A percentile compares a stretch with the other conserved stretches of the same genome.
These are phyloP conservation scores for Rhynchosporium secalis DNA, from an alignment of 2,329 filamentous ascomycete genomes.

Conservation along the genomic window DNA sequence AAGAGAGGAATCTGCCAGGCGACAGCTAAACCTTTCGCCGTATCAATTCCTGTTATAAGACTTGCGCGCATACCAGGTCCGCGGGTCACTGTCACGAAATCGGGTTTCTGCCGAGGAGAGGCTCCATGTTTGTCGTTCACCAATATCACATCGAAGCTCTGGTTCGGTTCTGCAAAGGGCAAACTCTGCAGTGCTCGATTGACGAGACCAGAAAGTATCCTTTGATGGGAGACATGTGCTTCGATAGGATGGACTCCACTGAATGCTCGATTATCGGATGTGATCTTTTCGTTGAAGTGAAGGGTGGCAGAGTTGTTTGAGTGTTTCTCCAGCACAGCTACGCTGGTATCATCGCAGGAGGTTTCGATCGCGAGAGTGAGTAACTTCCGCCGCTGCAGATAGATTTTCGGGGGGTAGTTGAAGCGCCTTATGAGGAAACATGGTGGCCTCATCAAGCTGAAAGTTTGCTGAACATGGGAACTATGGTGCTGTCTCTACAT, in stretches of 20 bases:
- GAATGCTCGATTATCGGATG: slow-evolving; percentile 73
- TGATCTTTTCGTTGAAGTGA: slow-evolving; percentile 79
- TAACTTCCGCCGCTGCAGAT: slow-evolving; percentile 41
- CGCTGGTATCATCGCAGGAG: slow-evolving; percentile 90
- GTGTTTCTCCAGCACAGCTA: slow-evolving; percentile 71
- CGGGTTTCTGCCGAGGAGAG: slow-evolving; percentile 54
- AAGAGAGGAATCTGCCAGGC: slow-evolving; percentile 83
- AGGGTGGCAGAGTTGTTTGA: slow-evolving; percentile 51
- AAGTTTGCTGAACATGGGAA: background rate
- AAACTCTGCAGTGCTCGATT: slow-evolving; percentile 60
- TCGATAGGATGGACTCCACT: slow-evolving; percentile 78
- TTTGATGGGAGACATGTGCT: slow-evolving; percentile 74
- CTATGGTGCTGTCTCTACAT: background rate
- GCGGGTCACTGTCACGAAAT: slow-evolving; percentile 86
- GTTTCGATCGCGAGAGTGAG: slow-evolving; percentile 75
- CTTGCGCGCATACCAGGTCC: slow-evolving; percentile 87
- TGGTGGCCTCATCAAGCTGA: slow-evolving; percentile 38
- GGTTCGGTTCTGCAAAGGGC: slow-evolving; percentile 26
- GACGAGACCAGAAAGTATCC: slow-evolving; percentile 67
- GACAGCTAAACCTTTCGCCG: slow-evolving; percentile 81
- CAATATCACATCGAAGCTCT: slow-evolving; percentile 28
- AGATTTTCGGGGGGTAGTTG: slow-evolving; percentile 1
- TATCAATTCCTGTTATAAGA: slow-evolving; percentile 74
- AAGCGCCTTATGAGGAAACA: slow-evolving; percentile 33
- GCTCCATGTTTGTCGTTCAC: slow-evolving; percentile 27